phyloP scores from a whole-genome alignment of 768 basidiomycete genomes.

The Russula earlei region DNA sequence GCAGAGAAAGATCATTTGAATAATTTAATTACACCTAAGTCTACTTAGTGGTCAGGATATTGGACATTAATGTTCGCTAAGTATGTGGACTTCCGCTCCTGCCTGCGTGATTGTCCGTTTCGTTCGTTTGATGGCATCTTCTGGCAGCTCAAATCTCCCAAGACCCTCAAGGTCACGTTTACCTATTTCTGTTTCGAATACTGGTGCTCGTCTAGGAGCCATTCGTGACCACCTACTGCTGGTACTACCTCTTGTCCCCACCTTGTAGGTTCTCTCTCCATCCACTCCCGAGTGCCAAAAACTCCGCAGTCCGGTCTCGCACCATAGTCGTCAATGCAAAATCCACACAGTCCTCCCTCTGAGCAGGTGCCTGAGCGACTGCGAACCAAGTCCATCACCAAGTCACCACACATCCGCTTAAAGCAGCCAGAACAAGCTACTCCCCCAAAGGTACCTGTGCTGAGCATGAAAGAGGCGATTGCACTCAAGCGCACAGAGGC shows the following conservation, averaged over 20 bases:
- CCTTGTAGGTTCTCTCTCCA: not conserved
- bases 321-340: conserved; percentile 1
- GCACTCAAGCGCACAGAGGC: conserved; percentile 72
- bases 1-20: too few species aligned
- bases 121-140: not conserved
- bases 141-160: not conserved
- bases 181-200: not conserved
- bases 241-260: not conserved
- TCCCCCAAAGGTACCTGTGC: conserved; percentile 27
- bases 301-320: not conserved
- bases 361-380: not conserved
- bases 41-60: too few species aligned
- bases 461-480: conserved; percentile 69
- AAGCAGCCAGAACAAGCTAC: conserved; percentile 13
- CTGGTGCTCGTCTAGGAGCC: not conserved
- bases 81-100: too few species aligned
- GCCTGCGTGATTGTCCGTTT: too few species aligned
- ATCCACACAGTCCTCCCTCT: not conserved
- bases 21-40: too few species aligned
- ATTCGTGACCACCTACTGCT: not conserved
- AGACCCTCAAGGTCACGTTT: conserved; percentile 8
- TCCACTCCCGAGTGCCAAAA: conserved; percentile 3
- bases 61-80: too few species aligned
- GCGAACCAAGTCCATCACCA: not conserved
- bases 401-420: not conserved